Evolutionary conservation across 441 rosid species (phyloP).

Genomic region (Mallotus japonicus): DNA sequence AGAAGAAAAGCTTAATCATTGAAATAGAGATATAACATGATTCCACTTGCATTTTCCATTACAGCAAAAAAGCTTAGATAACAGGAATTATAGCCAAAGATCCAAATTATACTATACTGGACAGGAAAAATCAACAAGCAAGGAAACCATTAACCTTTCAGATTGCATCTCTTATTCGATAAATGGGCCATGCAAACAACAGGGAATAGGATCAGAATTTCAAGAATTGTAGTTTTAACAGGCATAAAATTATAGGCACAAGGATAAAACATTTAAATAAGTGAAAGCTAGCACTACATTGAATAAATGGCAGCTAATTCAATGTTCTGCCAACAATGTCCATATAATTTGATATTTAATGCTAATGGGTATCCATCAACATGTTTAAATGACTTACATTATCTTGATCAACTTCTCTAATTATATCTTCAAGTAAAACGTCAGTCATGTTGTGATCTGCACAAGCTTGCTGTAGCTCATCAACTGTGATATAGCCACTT

Average conservation of each 20-base stretch:
- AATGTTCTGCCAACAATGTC: not conserved
- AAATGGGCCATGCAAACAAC: not conserved
- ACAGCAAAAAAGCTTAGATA: not conserved
- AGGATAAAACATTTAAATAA: not conserved
- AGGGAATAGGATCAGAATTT: not conserved
- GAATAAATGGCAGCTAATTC: not conserved
- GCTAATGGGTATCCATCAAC: not conserved
- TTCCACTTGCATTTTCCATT: not conserved
- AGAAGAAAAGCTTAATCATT: not conserved
- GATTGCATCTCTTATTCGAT: not conserved
- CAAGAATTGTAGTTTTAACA: not conserved
- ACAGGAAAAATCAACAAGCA: not conserved
- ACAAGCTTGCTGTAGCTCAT: slow-evolving; percentile 96
- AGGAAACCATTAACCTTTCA: not conserved
- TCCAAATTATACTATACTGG: not conserved
- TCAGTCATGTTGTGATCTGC: slow-evolving; percentile 88
- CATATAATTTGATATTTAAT: not conserved
- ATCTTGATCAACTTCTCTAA: slow-evolving; percentile 95
- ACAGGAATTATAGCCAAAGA: not conserved
- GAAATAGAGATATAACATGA: not conserved
- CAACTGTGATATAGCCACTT: slow-evolving; percentile 96
- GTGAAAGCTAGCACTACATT: not conserved
- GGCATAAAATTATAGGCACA: too few relatives aligned
- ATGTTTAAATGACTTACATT: slow-evolving; percentile 49
- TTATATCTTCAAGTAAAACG: slow-evolving; percentile 84